Evolutionary conservation across 2,329 filamentous ascomycete genomes (phyloP).

Genomic region (Fusarium acutatum): DNA sequence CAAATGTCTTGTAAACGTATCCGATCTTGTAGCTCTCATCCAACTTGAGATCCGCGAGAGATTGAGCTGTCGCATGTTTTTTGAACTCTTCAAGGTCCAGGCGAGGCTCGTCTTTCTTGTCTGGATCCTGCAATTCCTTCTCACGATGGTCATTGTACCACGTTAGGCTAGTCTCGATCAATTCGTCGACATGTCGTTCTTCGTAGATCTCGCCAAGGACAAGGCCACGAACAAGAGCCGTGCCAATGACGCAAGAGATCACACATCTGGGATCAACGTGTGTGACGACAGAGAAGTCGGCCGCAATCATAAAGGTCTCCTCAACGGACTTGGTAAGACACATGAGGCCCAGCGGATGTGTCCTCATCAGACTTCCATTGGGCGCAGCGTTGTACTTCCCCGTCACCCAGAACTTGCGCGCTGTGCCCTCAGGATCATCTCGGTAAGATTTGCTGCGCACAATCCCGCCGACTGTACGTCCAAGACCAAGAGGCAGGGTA

Average conservation of each 20-base stretch:
- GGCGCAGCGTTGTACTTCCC: slow-evolving; percentile 53
- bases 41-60: slow-evolving; percentile 52
- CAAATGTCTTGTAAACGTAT: slow-evolving; percentile 64
- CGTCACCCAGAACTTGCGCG: slow-evolving; percentile 53
- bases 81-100: slow-evolving; percentile 54
- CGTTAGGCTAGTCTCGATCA: slow-evolving; percentile 50
- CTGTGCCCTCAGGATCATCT: slow-evolving; percentile 49
- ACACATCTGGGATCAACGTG: slow-evolving; percentile 62
- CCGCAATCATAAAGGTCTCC: slow-evolving; percentile 55
- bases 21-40: slow-evolving; percentile 58
- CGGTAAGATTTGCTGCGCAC: slow-evolving; percentile 51
- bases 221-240: slow-evolving; percentile 56
- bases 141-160: slow-evolving; percentile 48
- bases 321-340: slow-evolving; percentile 51
- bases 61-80: slow-evolving; percentile 49
- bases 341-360: slow-evolving; percentile 60
- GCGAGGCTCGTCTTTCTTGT: slow-evolving; percentile 41
- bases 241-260: slow-evolving; percentile 57
- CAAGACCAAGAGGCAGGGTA: slow-evolving; percentile 58
- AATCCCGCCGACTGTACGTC: slow-evolving; percentile 56
- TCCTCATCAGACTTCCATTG: slow-evolving; percentile 63
- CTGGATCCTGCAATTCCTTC: slow-evolving; percentile 33
- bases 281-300: slow-evolving; percentile 54
- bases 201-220: slow-evolving; percentile 53
- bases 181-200: slow-evolving; percentile 52